Evolutionary conservation across 2,329 filamentous ascomycete genomes (phyloP).

Genomic region (Arachnopeziza araneosa): DNA sequence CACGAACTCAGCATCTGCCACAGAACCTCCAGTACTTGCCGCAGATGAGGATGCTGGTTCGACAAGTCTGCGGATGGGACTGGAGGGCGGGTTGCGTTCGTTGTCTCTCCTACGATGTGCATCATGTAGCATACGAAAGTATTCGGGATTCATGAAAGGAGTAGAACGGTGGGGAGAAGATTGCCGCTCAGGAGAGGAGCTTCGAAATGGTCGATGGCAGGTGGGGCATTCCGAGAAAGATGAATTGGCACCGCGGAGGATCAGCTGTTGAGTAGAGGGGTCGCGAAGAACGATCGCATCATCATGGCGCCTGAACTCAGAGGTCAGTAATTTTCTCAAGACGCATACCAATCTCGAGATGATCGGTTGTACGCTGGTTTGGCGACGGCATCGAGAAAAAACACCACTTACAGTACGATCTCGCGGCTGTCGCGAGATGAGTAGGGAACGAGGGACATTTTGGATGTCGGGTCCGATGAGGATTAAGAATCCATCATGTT

Average conservation of each 20-base stretch:
- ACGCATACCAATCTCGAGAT: not conserved
- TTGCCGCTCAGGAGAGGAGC: slow-evolving; percentile 44
- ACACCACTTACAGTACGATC: slow-evolving; percentile 71
- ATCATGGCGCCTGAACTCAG: slow-evolving; percentile 67
- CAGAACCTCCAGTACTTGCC: slow-evolving; percentile 20
- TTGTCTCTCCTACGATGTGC: slow-evolving; percentile 21
- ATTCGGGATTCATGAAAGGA: slow-evolving; percentile 80
- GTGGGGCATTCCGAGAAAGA: slow-evolving; percentile 66
- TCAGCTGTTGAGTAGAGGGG: slow-evolving; percentile 75
- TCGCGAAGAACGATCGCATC: slow-evolving; percentile 92
- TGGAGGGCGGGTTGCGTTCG: slow-evolving; percentile 40
- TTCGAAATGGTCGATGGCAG: slow-evolving; percentile 34
- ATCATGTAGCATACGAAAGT: slow-evolving; percentile 87
- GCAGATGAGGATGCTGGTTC: slow-evolving; percentile 25
- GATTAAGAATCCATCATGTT: not conserved
- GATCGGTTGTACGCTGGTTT: not conserved
- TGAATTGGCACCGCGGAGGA: slow-evolving; percentile 60
- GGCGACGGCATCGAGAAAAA: slow-evolving; percentile 5
- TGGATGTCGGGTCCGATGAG: not conserved
- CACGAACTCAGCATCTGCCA: slow-evolving; percentile 41
- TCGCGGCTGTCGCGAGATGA: slow-evolving; percentile 67
- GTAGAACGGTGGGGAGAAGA: slow-evolving; percentile 39
- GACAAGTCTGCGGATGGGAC: slow-evolving; percentile 46
- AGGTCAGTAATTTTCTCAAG: slow-evolving; percentile 14
- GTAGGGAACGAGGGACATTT: slow-evolving; percentile 71